Percentiles rank a stretch among this genome's conserved stretches.
Evolutionary conservation across 441 rosid genomes (phyloP).

Genomic region (Iberis amara): DNA sequence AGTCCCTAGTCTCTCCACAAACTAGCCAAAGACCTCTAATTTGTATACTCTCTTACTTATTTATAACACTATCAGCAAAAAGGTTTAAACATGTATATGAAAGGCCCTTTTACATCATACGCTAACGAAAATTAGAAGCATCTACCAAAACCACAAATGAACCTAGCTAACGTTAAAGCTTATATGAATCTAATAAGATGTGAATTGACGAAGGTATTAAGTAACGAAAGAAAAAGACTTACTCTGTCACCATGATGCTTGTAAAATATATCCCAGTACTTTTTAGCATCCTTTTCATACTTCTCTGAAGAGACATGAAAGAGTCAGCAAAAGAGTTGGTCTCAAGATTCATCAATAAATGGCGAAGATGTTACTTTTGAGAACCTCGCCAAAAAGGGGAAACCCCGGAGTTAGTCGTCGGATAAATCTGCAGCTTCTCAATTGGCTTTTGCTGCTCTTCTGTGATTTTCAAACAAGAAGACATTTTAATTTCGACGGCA

Average conservation of each 20-base stretch:
- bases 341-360: not conserved
- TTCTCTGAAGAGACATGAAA: conserved; percentile 46
- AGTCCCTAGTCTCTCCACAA: too few species aligned
- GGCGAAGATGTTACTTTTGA: not conserved
- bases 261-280: conserved; percentile 88
- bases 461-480: conserved; percentile 27
- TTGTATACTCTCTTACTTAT: too few species aligned
- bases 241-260: conserved; percentile 81
- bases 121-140: too few species aligned
- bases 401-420: conserved; percentile 47
- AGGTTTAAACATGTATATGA: too few species aligned
- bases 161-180: not conserved
- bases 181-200: not conserved
- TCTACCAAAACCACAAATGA: not conserved
- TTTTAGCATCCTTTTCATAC: conserved; percentile 83
- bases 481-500: conserved; percentile 29
- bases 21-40: too few species aligned
- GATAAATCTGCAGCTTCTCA: conserved; percentile 54
- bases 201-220: not conserved
- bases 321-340: not conserved
- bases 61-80: too few species aligned
- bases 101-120: too few species aligned
- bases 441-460: conserved; percentile 31
- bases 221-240: not conserved
- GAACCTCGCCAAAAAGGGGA: conserved; percentile 78